Evolutionary conservation across 1,284 basidiomycete genomes (phyloP).

Genomic region (Inonotus obliquus): DNA sequence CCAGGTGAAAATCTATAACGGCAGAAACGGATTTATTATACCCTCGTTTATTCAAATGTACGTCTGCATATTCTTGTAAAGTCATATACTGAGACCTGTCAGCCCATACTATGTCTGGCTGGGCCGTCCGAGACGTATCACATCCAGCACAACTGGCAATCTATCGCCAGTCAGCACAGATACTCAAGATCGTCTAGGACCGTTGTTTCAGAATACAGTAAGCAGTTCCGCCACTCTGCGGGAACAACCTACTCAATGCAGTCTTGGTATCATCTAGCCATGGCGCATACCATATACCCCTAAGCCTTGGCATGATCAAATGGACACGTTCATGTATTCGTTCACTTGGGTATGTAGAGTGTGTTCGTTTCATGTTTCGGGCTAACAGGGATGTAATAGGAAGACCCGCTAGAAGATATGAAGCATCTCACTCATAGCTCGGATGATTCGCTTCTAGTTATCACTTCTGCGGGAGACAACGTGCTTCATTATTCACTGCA

Average conservation of each 20-base stretch:
- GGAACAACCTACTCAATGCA: not conserved
- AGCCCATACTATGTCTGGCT: slow-evolving; percentile 78
- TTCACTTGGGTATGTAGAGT: slow-evolving; percentile 55
- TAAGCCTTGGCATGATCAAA: slow-evolving; percentile 69
- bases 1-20: slow-evolving; percentile 64
- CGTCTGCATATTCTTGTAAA: slow-evolving; percentile 15
- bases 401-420: slow-evolving; percentile 79
- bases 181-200: not conserved
- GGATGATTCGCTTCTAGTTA: slow-evolving; percentile 70
- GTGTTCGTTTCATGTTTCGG: not conserved
- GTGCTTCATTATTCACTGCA: slow-evolving; percentile 77
- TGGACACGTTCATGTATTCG: slow-evolving; percentile 72
- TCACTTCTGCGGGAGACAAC: slow-evolving; percentile 81
- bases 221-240: not conserved
- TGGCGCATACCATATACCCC: slow-evolving; percentile 80
- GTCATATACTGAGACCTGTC: slow-evolving; percentile 4
- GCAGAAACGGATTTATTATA: slow-evolving; percentile 67
- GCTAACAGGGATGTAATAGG: slow-evolving; percentile 31
- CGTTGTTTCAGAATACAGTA: not conserved
- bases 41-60: slow-evolving; percentile 68
- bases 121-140: slow-evolving; percentile 59
- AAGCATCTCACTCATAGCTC: slow-evolving; percentile 55
- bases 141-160: not conserved
- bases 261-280: slow-evolving; percentile 33
- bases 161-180: not conserved